These are phyloP conservation scores for Mycena kentingensis DNA, from an alignment of 768 basidiomycete species.

Conservation along the genomic window DNA sequence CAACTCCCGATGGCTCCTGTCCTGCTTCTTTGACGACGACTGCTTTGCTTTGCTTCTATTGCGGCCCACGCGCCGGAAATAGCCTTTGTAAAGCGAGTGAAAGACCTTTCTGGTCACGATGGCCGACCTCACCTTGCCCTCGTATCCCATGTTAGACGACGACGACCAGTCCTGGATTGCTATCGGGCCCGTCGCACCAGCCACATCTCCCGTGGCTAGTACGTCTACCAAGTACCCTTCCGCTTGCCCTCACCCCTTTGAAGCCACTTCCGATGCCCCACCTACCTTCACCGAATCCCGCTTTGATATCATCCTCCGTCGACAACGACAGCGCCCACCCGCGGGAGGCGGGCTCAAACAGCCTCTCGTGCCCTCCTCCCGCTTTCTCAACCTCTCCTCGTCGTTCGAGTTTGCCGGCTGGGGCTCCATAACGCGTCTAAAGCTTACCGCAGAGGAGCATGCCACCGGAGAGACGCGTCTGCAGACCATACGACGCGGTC, in stretches of 20 bases:
- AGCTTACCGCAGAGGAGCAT: constrained; percentile 47
- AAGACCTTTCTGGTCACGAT: too few relatives aligned
- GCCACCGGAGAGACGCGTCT: constrained; percentile 34
- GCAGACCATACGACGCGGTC: constrained; percentile 32
- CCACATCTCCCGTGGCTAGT: not conserved
- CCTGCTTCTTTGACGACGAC: too few relatives aligned
- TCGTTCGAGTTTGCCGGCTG: constrained; percentile 76
- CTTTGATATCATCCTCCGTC: constrained; percentile 59
- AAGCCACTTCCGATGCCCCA: constrained; percentile 23
- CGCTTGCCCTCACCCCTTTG: not conserved
- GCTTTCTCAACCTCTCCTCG: constrained; percentile 61
- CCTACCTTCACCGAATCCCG: constrained; percentile 51
- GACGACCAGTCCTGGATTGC: constrained; percentile 16
- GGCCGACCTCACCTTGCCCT: too few relatives aligned
- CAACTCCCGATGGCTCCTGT: too few relatives aligned
- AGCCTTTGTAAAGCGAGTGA: too few relatives aligned
- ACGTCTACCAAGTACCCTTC: not conserved
- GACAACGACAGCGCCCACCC: constrained; percentile 53
- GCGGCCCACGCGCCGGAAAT: too few relatives aligned
- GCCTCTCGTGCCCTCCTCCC: constrained; percentile 47
- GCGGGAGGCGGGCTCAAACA: constrained; percentile 46
- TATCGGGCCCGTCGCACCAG: constrained; percentile 17
- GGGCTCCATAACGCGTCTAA: constrained; percentile 54
- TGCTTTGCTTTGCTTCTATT: too few relatives aligned
- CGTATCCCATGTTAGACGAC: too few relatives aligned